Base-by-base conservation (phyloP, 768 basidiomycete genomes). In the Lactarius sp. region DNA sequence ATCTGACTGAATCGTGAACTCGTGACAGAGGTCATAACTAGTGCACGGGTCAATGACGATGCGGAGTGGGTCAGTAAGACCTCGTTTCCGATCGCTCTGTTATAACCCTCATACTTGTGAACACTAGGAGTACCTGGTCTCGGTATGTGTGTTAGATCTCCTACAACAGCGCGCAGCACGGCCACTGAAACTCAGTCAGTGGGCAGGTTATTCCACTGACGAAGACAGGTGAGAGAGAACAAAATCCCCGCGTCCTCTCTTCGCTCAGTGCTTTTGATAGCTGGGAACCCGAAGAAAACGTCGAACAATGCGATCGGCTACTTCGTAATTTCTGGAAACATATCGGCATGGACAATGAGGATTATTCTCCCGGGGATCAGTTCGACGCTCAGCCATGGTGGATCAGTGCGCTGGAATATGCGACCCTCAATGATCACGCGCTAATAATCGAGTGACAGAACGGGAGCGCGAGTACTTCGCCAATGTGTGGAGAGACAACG, bases 271-370 rank as follows among this genome's bases (percentile, higher is more conserved):
- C 66, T 20, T n/a, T 2, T 64, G n/a, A 31, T 61, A 90, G 88
- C 68, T 90, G 88, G 88, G 88, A 90, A 62, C 88, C 88, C 12
- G 73, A 78, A 56, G 74, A 73, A 7, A 87, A 90, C 70, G 77
- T 90, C 14, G 67, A 71, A 41, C 75, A 78, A 33, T 90, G 88
- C 69, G 73, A 80, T 16, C 79, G 84, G 20, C 76, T 90, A 16
- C 73, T 88, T 31, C 64, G 71, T n/a, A 84, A 83, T 65, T 90
- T 90, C 70, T 77, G 76, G 76, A 52, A 73, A 6, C 78, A 86
- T 56, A 67, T 89, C 20, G 87, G 87, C 1, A 71, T 71, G 18
- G 85, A 88, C 62, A 70, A 87, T 57, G 54, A 77, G 0, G 84
- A 87, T 68, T 86, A 86, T 72, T 50, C 66, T 10, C 61, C 78